Evolutionary conservation across 192 early-diverging fungal species (phyloP).

Genomic region (Coemansia biformis): DNA sequence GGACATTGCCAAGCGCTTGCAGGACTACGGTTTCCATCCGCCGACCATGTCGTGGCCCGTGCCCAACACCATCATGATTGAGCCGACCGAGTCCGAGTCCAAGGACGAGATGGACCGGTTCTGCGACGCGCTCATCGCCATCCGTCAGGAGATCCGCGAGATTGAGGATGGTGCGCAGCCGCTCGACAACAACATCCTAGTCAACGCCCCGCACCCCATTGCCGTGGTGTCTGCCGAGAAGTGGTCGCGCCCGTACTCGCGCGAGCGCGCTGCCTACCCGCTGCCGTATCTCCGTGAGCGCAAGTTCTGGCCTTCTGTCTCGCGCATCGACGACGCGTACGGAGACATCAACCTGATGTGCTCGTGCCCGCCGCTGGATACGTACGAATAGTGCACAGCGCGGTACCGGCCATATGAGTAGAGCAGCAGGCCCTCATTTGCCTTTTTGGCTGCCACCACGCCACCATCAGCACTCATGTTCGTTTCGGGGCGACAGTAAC

Average conservation of each 20-base stretch:
- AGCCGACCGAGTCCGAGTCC: slow-evolving; percentile 97
- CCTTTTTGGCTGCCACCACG: not conserved
- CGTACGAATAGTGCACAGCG: slow-evolving; percentile 55
- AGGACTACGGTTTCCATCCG: slow-evolving; percentile 98
- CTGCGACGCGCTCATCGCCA: slow-evolving; percentile 96
- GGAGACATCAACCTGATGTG: slow-evolving; percentile 94
- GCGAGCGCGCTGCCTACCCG: slow-evolving; percentile 90
- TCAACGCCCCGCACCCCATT: slow-evolving; percentile 85
- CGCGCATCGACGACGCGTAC: slow-evolving; percentile 88
- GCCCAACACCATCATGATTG: slow-evolving; percentile 98
- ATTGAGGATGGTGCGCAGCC: slow-evolving; percentile 82
- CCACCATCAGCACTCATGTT: too few relatives aligned
- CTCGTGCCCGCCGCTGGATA: slow-evolving; percentile 90
- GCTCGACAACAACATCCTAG: slow-evolving; percentile 81
- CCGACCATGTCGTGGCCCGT: slow-evolving; percentile 99
- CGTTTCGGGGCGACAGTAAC: too few relatives aligned
- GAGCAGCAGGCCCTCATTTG: slow-evolving; percentile 1
- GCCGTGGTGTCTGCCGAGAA: slow-evolving; percentile 67
- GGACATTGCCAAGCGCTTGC: slow-evolving; percentile 97
- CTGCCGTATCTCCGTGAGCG: slow-evolving; percentile 69
- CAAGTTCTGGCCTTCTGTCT: slow-evolving; percentile 98
- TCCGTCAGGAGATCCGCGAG: slow-evolving; percentile 86
- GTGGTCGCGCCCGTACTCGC: slow-evolving; percentile 84
- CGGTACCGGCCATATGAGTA: too few relatives aligned
- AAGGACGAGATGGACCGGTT: slow-evolving; percentile 93